These are phyloP conservation scores for Cladophialophora psammophila DNA, from an alignment of 2,329 filamentous ascomycete genomes.

Conservation along the genomic window DNA sequence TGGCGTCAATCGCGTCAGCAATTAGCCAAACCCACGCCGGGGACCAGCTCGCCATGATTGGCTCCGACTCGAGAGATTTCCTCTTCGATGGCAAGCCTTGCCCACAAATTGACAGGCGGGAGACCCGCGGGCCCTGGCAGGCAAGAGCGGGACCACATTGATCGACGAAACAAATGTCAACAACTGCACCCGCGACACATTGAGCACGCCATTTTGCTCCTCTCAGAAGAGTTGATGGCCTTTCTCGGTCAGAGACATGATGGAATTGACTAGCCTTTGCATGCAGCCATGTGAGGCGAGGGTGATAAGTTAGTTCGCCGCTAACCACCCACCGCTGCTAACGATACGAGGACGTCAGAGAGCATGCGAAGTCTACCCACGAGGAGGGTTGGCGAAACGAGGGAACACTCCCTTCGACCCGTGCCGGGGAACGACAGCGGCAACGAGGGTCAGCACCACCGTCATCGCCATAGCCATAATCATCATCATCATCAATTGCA, in stretches of 20 bases:
- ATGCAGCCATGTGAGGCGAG: neutral
- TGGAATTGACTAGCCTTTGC: neutral
- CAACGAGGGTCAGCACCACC: neutral
- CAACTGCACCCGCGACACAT: neutral
- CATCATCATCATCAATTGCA: neutral
- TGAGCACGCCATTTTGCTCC: conserved; percentile 27
- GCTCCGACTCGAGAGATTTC: conserved; percentile 7
- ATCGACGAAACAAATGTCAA: conserved; percentile 25
- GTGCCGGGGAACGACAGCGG: neutral
- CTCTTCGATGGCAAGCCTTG: neutral
- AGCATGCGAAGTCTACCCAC: neutral
- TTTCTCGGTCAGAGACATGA: neutral
- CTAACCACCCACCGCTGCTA: neutral
- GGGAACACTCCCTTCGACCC: neutral
- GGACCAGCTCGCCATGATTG: conserved; percentile 15
- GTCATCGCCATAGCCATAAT: neutral
- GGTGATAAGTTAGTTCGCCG: neutral
- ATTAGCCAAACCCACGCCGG: conserved; percentile 10
- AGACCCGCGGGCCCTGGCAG: conserved; percentile 10
- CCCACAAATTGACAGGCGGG: conserved; percentile 18
- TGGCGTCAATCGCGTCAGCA: conserved; percentile 31
- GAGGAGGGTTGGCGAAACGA: neutral
- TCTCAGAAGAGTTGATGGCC: conserved; percentile 13
- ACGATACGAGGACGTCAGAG: conserved; percentile 2
- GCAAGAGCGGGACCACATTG: neutral